Evolutionary conservation across 2,329 filamentous ascomycete genomes (phyloP), one percentile per base, ranked within the genome.

Genomic region (Tolypocladium ophioglossoides): DNA sequence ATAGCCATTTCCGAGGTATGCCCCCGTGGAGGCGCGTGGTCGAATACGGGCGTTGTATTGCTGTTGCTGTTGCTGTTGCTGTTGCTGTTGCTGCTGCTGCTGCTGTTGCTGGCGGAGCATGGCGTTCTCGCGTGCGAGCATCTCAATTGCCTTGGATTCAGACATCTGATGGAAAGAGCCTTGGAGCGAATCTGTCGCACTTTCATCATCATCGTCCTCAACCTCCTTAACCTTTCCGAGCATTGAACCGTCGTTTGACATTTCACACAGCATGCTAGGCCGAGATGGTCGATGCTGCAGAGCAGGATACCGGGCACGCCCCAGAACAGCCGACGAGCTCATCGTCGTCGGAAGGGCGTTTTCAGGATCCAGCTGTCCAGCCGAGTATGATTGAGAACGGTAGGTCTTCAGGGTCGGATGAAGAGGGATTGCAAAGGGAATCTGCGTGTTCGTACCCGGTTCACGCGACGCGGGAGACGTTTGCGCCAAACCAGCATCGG

Each of bases 371-470:
- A 91, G 76, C 67, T 96, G 91, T 5, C 91, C 91, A 50, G 95
- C 92, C 0, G 92, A 97, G 70, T 97, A 97, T 5, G 94, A 97
- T 69, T 96, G 90, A 7, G 94, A 99, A 46, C 94, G 85, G 63
- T 95, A 94, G 1, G 89, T 91, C 70, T 97, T 97, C 2, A 89
- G 89, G 0, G 89, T 94, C 1, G 92, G 91, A 58, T 95, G 89
- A 22, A 95, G 77, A 4, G 91, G 91, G 60, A 95, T 95, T 8
- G 88, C 80, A 64, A 95, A 95, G 1, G 90, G 89, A 53, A 95
- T 87, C 58, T 92, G 83, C 61, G 77, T 70, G 57, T 80, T 85
- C 44, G 74, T 74, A 37, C 69, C 78, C 61, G 68, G 78, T 61
- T 79, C 80, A 65, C 76, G 76, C 49, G 74, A 76, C 54, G 70